Evolutionary conservation across 2,329 filamentous ascomycete species (phyloP).

Genomic region (Pyricularia sp.): DNA sequence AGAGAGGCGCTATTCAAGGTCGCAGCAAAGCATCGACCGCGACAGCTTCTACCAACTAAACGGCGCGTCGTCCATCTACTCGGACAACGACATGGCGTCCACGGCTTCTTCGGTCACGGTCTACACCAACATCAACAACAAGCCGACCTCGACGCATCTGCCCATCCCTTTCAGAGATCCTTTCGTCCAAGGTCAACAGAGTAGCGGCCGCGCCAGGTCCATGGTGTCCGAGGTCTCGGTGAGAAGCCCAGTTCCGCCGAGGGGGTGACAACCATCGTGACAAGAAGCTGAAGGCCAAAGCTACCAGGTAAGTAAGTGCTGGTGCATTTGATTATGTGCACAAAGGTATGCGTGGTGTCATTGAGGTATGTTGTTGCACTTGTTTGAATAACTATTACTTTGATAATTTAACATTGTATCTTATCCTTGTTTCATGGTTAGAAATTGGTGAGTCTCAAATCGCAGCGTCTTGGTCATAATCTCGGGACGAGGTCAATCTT

Average conservation of each 20-base stretch:
- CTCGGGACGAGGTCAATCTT: too few species aligned
- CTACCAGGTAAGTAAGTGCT: background rate
- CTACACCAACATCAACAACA: background rate
- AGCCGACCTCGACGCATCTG: background rate
- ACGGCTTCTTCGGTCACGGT: background rate
- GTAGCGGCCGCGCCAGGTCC: background rate
- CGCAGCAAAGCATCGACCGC: background rate
- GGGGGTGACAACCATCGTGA: background rate
- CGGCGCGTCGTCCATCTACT: background rate
- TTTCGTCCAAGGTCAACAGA: background rate
- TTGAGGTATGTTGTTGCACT: too few species aligned
- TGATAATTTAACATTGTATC: too few species aligned
- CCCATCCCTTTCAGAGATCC: background rate
- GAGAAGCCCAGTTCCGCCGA: background rate
- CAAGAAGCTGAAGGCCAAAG: background rate
- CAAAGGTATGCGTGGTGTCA: too few species aligned
- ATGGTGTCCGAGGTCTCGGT: background rate
- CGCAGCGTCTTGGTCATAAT: too few species aligned
- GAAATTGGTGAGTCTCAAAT: too few species aligned
- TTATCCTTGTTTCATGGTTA: too few species aligned
- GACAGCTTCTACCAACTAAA: background rate
- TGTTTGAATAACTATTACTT: too few species aligned
- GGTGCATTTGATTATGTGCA: too few species aligned
- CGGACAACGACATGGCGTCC: background rate
- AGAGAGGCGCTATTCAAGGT: background rate